phyloP scores from a whole-genome alignment of 1,284 basidiomycete genomes.

The Cutaneotrichosporon daszewskae region DNA sequence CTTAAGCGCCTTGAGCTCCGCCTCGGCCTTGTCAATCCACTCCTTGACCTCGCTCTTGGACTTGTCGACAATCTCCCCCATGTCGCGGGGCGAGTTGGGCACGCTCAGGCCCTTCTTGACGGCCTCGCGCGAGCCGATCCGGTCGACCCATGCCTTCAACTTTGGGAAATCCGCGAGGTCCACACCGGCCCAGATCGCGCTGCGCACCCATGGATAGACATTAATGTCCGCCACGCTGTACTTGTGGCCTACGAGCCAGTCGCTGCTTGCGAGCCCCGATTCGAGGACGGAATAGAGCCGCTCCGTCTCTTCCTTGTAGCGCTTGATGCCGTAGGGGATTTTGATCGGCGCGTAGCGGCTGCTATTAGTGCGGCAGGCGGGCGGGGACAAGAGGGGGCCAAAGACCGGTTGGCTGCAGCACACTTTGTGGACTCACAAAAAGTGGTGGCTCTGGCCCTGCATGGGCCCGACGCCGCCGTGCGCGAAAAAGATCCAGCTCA shows the following conservation, averaged over 20 bases:
- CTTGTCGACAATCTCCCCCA: slow-evolving; percentile 8
- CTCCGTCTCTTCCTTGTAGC: slow-evolving; percentile 70
- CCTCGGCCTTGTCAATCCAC: slow-evolving; percentile 28
- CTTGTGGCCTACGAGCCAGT: slow-evolving; percentile 63
- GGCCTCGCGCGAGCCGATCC: slow-evolving; percentile 49
- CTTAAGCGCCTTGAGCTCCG: slow-evolving; percentile 15
- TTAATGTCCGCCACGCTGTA: slow-evolving; percentile 57
- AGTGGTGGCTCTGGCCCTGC: slow-evolving; percentile 53
- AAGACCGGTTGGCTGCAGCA: background rate
- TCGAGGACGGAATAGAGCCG: slow-evolving; percentile 72
- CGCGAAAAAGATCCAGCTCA: slow-evolving; percentile 76
- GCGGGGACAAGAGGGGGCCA: background rate
- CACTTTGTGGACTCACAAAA: slow-evolving; percentile 30
- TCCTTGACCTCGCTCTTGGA: slow-evolving; percentile 14
- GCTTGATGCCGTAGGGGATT: slow-evolving; percentile 51
- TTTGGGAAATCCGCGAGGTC: slow-evolving; percentile 57
- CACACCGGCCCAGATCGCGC: slow-evolving; percentile 52
- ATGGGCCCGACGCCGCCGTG: slow-evolving; percentile 46
- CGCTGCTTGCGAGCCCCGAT: slow-evolving; percentile 55
- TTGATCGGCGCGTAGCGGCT: slow-evolving; percentile 46
- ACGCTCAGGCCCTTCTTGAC: slow-evolving; percentile 46
- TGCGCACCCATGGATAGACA: slow-evolving; percentile 52
- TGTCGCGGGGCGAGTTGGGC: slow-evolving; percentile 27
- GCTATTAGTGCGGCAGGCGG: slow-evolving; percentile 2
- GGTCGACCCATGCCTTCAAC: slow-evolving; percentile 54